These are phyloP conservation scores for Leccinum brunneo-olivaceum DNA, from an alignment of 1,284 basidiomycete species.

Conservation along the genomic window DNA sequence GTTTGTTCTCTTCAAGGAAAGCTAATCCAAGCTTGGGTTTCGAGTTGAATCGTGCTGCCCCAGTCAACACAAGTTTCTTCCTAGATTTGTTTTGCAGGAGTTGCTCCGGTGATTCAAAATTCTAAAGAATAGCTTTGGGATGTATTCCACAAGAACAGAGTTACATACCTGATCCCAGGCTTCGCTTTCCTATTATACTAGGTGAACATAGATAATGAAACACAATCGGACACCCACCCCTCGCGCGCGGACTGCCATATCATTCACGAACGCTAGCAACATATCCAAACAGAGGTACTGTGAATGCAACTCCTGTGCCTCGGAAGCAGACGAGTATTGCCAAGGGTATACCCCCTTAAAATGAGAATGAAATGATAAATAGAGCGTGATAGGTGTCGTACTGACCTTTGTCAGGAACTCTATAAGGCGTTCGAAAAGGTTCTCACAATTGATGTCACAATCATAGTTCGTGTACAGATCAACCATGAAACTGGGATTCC, in stretches of 20 bases:
- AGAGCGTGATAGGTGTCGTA: not conserved
- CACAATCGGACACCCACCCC: slow-evolving; percentile 43
- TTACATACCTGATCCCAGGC: slow-evolving; percentile 56
- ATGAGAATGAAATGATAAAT: slow-evolving; percentile 4
- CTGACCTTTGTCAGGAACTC: slow-evolving; percentile 81
- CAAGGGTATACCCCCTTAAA: slow-evolving; percentile 71
- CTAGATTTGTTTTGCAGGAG: slow-evolving; percentile 74
- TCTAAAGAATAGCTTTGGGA: slow-evolving; percentile 31
- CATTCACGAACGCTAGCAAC: slow-evolving; percentile 79
- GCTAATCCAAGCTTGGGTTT: slow-evolving; percentile 93
- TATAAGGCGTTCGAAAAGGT: slow-evolving; percentile 88
- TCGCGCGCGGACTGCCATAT: slow-evolving; percentile 80
- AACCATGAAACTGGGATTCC: slow-evolving; percentile 86
- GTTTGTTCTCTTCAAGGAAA: slow-evolving; percentile 81
- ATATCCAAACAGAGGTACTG: slow-evolving; percentile 91
- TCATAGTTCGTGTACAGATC: slow-evolving; percentile 97
- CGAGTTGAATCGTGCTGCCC: slow-evolving; percentile 86
- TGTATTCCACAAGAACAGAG: not conserved
- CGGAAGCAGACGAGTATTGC: slow-evolving; percentile 53
- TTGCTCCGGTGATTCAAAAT: slow-evolving; percentile 48
- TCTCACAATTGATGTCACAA: slow-evolving; percentile 94
- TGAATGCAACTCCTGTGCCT: slow-evolving; percentile 67
- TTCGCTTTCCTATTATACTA: slow-evolving; percentile 35
- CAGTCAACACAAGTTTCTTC: slow-evolving; percentile 83
- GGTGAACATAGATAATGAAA: slow-evolving; percentile 9